Base-by-base conservation (phyloP, 192 early-diverging fungal species). In the Coemansia sp. region DNA sequence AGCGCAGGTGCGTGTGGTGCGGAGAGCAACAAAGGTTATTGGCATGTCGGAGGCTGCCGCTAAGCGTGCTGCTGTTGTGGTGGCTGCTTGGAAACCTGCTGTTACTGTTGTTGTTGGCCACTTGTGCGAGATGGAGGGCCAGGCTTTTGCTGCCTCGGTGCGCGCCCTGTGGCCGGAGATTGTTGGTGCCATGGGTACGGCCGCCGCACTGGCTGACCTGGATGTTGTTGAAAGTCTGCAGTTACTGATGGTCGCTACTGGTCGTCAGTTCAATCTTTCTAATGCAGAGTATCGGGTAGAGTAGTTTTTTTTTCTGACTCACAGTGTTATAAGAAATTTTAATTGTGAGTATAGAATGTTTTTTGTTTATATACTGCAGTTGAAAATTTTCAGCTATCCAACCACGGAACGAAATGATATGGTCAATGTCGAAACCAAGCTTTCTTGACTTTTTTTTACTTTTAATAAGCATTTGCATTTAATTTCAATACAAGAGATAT, bases 151-250 rank as follows among this genome's bases (percentile, higher is more conserved):
- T 10, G 34, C 34, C 34, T 37, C 34, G 34, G 34, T 37, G 11
- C 34, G 34, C 11, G 34, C 34, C 34, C 33, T 67, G 13, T 77
- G 67, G 61, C 64, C 54, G 0, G 64, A 64, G 14, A 22, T 77
- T 18, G 57, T 77, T 9, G 64, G 67, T 13, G 45, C 47, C 13
- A 15, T 77, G 0, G 74, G 74, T n/a, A 60, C 64, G n/a, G 74
- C 74, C 12, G 64, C 65, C 3, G 54, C 48, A 25, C 64, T 61
- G 9, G 53, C 57, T 0, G 74, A 77, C 24, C 48, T 69, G 10
- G 74, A 77, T 11, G 41, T 77, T 25, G 57, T 77, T 8, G 68
- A 68, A 14, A 61, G 18, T 14, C 43, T 71, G 22, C 74, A 77
- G 51, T 48, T 57, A 10, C 46, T 71, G 1, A 13, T 77, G 53